phyloP scores from a whole-genome alignment of 345 rosid species.

The Rhodamnia argentea region DNA sequence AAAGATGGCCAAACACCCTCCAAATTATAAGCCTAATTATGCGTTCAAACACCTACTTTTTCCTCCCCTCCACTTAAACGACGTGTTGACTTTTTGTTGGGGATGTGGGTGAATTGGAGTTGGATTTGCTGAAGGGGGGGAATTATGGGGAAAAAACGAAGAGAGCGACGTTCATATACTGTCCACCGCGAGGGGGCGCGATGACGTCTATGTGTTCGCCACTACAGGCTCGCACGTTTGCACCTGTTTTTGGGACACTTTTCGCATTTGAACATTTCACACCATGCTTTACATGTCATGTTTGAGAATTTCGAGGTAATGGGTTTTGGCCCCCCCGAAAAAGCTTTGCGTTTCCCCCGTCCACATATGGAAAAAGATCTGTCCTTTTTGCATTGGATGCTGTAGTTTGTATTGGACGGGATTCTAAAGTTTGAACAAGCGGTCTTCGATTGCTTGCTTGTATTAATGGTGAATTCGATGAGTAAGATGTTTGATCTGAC shows the following conservation, averaged over 20 bases:
- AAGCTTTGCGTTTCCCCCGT: not conserved
- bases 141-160: not conserved
- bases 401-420: too few relatives aligned
- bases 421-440: too few relatives aligned
- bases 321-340: not conserved
- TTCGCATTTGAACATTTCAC: not conserved
- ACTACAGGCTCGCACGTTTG: not conserved
- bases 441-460: not conserved
- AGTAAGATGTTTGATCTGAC: not conserved
- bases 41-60: slow-evolving; percentile 7
- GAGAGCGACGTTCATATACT: not conserved
- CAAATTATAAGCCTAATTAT: slow-evolving; percentile 12
- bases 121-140: not conserved
- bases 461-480: not conserved
- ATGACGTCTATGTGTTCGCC: not conserved
- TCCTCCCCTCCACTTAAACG: not conserved
- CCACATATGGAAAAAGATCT: not conserved
- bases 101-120: not conserved
- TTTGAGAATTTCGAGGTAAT: not conserved
- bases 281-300: not conserved
- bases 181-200: not conserved
- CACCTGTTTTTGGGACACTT: not conserved
- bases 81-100: not conserved
- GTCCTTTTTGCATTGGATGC: not conserved
- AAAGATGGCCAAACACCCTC: not conserved